phyloP scores from a whole-genome alignment of 2,329 filamentous ascomycete genomes.

The Aspergillus hiratsukae region DNA sequence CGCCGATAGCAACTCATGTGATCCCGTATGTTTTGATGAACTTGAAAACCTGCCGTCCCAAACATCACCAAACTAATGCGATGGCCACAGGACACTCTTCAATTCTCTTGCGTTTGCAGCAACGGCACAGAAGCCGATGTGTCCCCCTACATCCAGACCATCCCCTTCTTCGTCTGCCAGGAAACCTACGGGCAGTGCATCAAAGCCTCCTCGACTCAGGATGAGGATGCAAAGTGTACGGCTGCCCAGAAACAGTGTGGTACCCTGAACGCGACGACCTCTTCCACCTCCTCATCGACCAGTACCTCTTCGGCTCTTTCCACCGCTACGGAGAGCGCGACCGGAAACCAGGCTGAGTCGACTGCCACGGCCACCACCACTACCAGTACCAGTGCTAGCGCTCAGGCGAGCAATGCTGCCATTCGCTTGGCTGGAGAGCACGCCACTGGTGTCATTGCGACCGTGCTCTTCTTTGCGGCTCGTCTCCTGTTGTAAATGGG shows the following conservation, averaged over 20 bases:
- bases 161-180: constrained; percentile 59
- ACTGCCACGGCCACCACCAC: constrained; percentile 23
- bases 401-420: constrained; percentile 39
- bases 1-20: constrained; percentile 51
- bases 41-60: not conserved
- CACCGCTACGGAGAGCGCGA: constrained; percentile 13
- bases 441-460: constrained; percentile 49
- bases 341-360: constrained; percentile 14
- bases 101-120: constrained; percentile 55
- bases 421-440: constrained; percentile 46
- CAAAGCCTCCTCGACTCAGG: constrained; percentile 34
- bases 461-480: constrained; percentile 53
- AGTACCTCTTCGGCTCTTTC: constrained; percentile 20
- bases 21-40: constrained; percentile 45
- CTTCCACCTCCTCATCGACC: constrained; percentile 23
- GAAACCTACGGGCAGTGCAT: constrained; percentile 49
- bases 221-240: constrained; percentile 47
- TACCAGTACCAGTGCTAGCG: constrained; percentile 23
- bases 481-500: constrained; percentile 52
- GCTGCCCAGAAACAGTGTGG: constrained; percentile 48
- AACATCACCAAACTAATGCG: constrained; percentile 10
- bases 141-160: constrained; percentile 51
- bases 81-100: constrained; percentile 45
- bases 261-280: constrained; percentile 41
- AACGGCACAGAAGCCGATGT: constrained; percentile 54